These are phyloP conservation scores for Paramarasmius palmivorus DNA, from an alignment of 1,284 basidiomycete genomes.

Conservation along the genomic window DNA sequence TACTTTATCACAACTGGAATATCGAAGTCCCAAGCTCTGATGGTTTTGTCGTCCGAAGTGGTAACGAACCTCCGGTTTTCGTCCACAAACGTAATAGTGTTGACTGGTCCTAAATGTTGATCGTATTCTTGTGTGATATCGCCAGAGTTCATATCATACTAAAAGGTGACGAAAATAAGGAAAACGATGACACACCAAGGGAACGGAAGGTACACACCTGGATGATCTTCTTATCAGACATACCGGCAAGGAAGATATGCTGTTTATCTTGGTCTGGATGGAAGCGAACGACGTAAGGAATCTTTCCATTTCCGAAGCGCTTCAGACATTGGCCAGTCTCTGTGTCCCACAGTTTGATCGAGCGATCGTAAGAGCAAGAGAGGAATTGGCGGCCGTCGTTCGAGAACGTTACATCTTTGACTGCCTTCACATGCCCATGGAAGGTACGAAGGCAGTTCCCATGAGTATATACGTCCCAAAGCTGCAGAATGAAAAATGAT, in stretches of 20 bases:
- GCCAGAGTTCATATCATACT: slow-evolving; percentile 94
- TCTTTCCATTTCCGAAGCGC: slow-evolving; percentile 95
- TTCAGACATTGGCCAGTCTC: slow-evolving; percentile 97
- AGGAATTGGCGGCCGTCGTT: slow-evolving; percentile 91
- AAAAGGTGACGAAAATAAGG: not conserved
- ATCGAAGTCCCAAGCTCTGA: slow-evolving; percentile 98
- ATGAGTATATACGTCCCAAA: slow-evolving; percentile 98
- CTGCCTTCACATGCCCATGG: slow-evolving; percentile 94
- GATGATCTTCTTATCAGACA: slow-evolving; percentile 99
- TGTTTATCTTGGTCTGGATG: slow-evolving; percentile 97
- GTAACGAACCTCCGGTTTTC: slow-evolving; percentile 97
- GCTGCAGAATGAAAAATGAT: slow-evolving; percentile 42
- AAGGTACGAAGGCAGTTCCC: slow-evolving; percentile 97
- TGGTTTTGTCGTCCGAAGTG: slow-evolving; percentile 99
- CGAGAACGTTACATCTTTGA: slow-evolving; percentile 95
- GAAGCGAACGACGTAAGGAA: slow-evolving; percentile 93
- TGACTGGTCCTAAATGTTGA: slow-evolving; percentile 97
- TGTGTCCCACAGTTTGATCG: slow-evolving; percentile 99
- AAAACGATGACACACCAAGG: not conserved
- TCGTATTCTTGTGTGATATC: slow-evolving; percentile 99
- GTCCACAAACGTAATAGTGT: slow-evolving; percentile 98
- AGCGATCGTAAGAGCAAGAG: slow-evolving; percentile 92
- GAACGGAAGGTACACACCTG: slow-evolving; percentile 59
- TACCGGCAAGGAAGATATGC: slow-evolving; percentile 95
- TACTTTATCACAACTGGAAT: slow-evolving; percentile 99